A percentile compares a stretch with the other conserved stretches of the same genome.
Evolutionary conservation across 768 basidiomycete genomes (phyloP).

Genomic region (Xerocomellus chrysenteron): DNA sequence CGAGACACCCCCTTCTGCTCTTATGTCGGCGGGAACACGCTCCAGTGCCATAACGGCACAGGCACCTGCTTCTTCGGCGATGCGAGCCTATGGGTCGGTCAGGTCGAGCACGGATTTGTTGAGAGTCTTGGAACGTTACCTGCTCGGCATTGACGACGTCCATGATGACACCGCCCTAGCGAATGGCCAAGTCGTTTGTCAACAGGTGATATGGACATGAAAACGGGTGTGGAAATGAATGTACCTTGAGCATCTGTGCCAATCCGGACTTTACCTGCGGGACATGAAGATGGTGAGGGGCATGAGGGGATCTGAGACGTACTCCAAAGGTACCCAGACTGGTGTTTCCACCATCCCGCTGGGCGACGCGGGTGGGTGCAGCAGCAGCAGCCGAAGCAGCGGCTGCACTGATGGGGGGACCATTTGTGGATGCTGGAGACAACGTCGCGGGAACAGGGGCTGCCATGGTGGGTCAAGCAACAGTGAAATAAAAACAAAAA

Average conservation of each 20-base stretch:
- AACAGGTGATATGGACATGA: background rate
- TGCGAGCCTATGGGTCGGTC: slow-evolving; percentile 63
- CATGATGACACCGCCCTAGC: slow-evolving; percentile 88
- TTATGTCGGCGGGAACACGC: slow-evolving; percentile 93
- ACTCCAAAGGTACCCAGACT: slow-evolving; percentile 75
- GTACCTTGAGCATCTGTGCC: slow-evolving; percentile 94
- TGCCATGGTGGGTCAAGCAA: slow-evolving; percentile 8
- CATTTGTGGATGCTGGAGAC: slow-evolving; percentile 1
- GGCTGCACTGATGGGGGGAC: background rate
- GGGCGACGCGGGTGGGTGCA: slow-evolving; percentile 54
- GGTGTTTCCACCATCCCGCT: slow-evolving; percentile 51
- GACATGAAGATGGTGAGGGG: background rate
- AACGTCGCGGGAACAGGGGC: slow-evolving; percentile 7
- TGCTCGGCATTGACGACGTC: slow-evolving; percentile 85
- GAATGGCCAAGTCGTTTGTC: background rate
- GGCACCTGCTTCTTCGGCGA: slow-evolving; percentile 96
- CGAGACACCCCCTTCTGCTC: slow-evolving; percentile 89
- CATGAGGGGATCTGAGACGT: slow-evolving; percentile 15
- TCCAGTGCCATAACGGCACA: slow-evolving; percentile 98
- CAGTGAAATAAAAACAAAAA: background rate
- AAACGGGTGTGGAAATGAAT: slow-evolving; percentile 9
- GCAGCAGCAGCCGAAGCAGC: background rate
- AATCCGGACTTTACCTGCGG: slow-evolving; percentile 86
- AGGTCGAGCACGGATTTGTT: background rate
- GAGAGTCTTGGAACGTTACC: slow-evolving; percentile 24